Conservation (phyloP, 371 early-diverging fungal genomes). For the Hamiltosporidium magnivora region DNA sequence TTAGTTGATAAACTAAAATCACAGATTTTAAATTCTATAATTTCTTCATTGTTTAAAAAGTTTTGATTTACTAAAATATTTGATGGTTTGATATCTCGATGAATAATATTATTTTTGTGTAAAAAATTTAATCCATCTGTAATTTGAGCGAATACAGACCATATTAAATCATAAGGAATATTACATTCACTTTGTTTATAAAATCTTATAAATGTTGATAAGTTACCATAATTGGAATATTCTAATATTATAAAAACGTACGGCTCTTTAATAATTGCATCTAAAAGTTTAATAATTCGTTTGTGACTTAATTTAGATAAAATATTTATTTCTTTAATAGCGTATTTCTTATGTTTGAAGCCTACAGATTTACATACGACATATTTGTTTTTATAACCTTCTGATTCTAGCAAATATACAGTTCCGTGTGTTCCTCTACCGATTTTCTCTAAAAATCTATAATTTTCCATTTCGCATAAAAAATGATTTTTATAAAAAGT, state of each 20-base stretch:
- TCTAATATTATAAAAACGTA: conserved; percentile 26
- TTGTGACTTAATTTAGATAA: conserved; percentile 26
- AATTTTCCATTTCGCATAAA: conserved; percentile 28
- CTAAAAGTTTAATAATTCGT: conserved; percentile 27
- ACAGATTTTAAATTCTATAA: conserved; percentile 49
- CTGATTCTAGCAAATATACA: conserved; percentile 33
- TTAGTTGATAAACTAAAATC: conserved; percentile 47
- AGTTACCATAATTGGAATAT: conserved; percentile 33
- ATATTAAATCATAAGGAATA: conserved; percentile 7
- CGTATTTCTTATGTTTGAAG: conserved; percentile 29
- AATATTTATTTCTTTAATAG: conserved; percentile 35
- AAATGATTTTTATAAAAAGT: too few relatives aligned
- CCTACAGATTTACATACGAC: conserved; percentile 43
- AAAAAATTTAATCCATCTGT: conserved; percentile 44
- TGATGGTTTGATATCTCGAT: conserved; percentile 56
- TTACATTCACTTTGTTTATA: conserved; percentile 5
- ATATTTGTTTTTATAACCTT: conserved; percentile 3
- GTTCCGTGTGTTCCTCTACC: conserved; percentile 51
- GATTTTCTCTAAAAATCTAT: conserved; percentile 43
- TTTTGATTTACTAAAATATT: conserved; percentile 48
- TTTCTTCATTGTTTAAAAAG: neutral
- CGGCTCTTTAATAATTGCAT: conserved; percentile 4
- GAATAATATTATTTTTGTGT: conserved; percentile 50
- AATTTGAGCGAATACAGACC: conserved; percentile 46
- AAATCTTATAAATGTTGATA: conserved; percentile 29